phyloP scores from a whole-genome alignment of 1,284 basidiomycete species.

The Ceratobasidium sp. region DNA sequence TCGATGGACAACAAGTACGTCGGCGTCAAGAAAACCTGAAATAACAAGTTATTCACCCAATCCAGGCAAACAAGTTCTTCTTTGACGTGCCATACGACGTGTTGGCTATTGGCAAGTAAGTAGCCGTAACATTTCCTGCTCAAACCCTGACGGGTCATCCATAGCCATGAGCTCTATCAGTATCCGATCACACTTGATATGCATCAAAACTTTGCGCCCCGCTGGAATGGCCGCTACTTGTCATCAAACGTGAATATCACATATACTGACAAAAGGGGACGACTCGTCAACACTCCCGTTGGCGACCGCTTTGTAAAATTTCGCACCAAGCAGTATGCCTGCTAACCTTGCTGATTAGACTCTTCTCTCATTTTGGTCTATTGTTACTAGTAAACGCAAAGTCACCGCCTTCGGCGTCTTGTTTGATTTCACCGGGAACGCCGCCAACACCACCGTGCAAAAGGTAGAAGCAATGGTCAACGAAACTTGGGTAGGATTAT shows the following conservation, averaged over 20 bases:
- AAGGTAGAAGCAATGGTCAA: conserved; percentile 75
- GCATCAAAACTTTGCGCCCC: conserved; percentile 77
- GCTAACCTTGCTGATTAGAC: too few relatives aligned
- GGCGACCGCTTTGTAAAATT: conserved; percentile 78
- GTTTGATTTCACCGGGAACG: conserved; percentile 73
- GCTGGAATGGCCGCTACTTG: conserved; percentile 76
- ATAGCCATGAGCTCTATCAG: conserved; percentile 82
- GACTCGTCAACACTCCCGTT: conserved; percentile 63
- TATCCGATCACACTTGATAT: conserved; percentile 80
- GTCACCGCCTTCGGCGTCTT: conserved; percentile 84
- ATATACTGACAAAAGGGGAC: conserved; percentile 59
- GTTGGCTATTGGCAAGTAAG: conserved; percentile 83
- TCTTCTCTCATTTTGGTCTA: too few relatives aligned
- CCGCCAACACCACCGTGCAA: conserved; percentile 74
- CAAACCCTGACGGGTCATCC: neutral
- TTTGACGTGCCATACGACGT: conserved; percentile 80
- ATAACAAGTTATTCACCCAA: conserved; percentile 49
- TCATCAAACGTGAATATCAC: conserved; percentile 89
- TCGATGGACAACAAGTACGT: conserved; percentile 63
- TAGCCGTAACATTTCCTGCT: neutral
- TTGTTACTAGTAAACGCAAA: conserved; percentile 63
- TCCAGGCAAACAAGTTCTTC: conserved; percentile 68
- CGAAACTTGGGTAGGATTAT: conserved; percentile 54
- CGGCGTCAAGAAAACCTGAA: neutral
- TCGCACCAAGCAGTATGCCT: conserved; percentile 70